Evolutionary conservation across 2,329 filamentous ascomycete genomes (phyloP).

Genomic region (Scopulariopsis brevicaulis): DNA sequence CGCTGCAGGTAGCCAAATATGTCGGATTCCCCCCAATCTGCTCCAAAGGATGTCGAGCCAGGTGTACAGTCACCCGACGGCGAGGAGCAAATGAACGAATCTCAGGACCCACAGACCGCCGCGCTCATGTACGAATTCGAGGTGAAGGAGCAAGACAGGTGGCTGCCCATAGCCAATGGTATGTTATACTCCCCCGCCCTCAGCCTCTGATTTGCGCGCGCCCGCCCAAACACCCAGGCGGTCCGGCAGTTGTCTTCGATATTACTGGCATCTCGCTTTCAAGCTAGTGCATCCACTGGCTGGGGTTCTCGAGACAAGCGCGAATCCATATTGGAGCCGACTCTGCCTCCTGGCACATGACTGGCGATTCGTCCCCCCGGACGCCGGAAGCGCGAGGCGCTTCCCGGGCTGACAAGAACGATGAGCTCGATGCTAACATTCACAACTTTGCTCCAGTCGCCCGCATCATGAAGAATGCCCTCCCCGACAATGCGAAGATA

Average conservation of each 20-base stretch:
- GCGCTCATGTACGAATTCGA: slow-evolving; percentile 85
- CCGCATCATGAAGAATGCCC: slow-evolving; percentile 95
- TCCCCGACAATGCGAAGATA: slow-evolving; percentile 98
- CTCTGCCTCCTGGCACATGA: slow-evolving; percentile 38
- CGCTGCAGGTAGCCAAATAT: slow-evolving; percentile 73
- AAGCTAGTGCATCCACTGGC: slow-evolving; percentile 4
- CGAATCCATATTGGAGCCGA: slow-evolving; percentile 10
- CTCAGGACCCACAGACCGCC: slow-evolving; percentile 65
- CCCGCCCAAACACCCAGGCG: not conserved
- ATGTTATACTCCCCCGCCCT: slow-evolving; percentile 39
- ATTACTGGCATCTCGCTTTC: slow-evolving; percentile 32
- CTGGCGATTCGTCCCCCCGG: slow-evolving; percentile 43
- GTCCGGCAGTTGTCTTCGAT: not conserved
- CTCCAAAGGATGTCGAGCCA: slow-evolving; percentile 91
- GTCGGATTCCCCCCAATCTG: slow-evolving; percentile 78
- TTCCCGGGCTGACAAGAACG: slow-evolving; percentile 34
- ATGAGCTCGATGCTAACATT: slow-evolving; percentile 79
- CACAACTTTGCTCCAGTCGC: slow-evolving; percentile 92
- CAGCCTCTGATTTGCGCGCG: not conserved
- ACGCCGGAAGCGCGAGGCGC: slow-evolving; percentile 35
- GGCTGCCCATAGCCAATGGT: slow-evolving; percentile 99
- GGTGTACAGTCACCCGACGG: slow-evolving; percentile 87
- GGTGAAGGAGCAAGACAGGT: slow-evolving; percentile 98
- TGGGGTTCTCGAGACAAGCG: not conserved
- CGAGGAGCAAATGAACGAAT: slow-evolving; percentile 88